Conservation (phyloP, 2,329 filamentous ascomycete genomes). For the Escovopsis weberi region DNA sequence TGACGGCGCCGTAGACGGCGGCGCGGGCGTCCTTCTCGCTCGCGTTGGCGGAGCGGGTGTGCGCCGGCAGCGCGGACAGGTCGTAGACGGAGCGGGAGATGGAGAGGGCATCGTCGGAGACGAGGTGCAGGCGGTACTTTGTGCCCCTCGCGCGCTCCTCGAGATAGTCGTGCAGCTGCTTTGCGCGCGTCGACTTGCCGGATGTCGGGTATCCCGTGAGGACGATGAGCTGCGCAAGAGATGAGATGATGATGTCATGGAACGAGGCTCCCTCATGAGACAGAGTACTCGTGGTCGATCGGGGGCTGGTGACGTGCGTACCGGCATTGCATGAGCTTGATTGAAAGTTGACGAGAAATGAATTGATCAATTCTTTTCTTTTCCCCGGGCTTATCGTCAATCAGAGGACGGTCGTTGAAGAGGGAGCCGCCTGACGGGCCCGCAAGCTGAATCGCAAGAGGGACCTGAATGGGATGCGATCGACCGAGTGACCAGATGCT, state of each 20-base stretch:
- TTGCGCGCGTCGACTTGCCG: slow-evolving; percentile 51
- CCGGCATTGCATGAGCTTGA: slow-evolving; percentile 3
- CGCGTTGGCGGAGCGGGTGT: slow-evolving; percentile 55
- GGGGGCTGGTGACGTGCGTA: slow-evolving; percentile 5
- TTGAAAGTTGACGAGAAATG: slow-evolving; percentile 1
- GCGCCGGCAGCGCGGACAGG: slow-evolving; percentile 40
- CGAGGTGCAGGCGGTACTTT: slow-evolving; percentile 54
- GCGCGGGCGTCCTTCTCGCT: slow-evolving; percentile 74
- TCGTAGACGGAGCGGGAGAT: slow-evolving; percentile 60
- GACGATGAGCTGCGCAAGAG: slow-evolving; percentile 42
- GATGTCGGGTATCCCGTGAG: slow-evolving; percentile 53
- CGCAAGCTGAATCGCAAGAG: too few species aligned
- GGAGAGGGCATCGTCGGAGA: slow-evolving; percentile 58
- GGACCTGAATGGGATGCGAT: too few species aligned
- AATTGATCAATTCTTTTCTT: too few species aligned
- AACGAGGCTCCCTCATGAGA: background rate
- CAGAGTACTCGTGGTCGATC: background rate
- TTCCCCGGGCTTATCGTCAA: too few species aligned
- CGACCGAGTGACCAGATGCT: too few species aligned
- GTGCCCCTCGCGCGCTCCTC: slow-evolving; percentile 35
- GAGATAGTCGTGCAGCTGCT: slow-evolving; percentile 53
- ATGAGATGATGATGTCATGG: slow-evolving; percentile 1
- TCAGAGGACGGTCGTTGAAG: too few species aligned
- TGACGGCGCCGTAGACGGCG: slow-evolving; percentile 61
- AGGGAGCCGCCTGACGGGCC: too few species aligned